Percentiles rank a stretch among this genome's conserved stretches.
phyloP scores from a whole-genome alignment of 2,329 filamentous ascomycete species.

The Tolypocladium inflatum region DNA sequence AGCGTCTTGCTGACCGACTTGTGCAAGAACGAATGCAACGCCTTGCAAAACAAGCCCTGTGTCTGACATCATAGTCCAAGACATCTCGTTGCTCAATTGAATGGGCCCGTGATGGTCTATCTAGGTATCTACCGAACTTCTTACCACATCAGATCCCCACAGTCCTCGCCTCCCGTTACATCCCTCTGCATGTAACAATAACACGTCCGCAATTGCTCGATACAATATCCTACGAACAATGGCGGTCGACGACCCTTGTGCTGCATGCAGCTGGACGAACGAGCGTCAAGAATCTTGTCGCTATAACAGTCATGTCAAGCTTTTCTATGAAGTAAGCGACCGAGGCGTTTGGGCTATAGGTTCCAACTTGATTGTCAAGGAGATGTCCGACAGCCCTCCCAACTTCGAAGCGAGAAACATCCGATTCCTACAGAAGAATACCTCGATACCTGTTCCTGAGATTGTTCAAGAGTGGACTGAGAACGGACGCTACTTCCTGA shows the following conservation, averaged over 20 bases:
- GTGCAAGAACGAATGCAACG: no score
- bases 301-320: slow-evolving; percentile 7
- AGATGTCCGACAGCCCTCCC: slow-evolving; percentile 7
- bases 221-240: neutral
- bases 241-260: slow-evolving; percentile 2
- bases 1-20: no score
- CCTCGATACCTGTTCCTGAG: slow-evolving; percentile 6
- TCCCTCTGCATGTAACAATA: no score
- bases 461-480: slow-evolving; percentile 7
- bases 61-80: no score
- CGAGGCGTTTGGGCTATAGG: slow-evolving; percentile 20
- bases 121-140: no score
- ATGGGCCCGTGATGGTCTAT: no score
- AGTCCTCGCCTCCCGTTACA: no score
- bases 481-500: slow-evolving; percentile 6
- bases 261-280: slow-evolving; percentile 6
- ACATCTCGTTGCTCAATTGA: no score
- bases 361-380: slow-evolving; percentile 18
- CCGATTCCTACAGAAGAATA: slow-evolving; percentile 5
- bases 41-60: no score
- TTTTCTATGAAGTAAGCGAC: slow-evolving; percentile 15
- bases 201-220: no score
- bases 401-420: slow-evolving; percentile 7
- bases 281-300: slow-evolving; percentile 4
- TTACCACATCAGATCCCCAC: no score